Evolutionary conservation across 192 early-diverging fungal species (phyloP).

Genomic region (Podila horticola): DNA sequence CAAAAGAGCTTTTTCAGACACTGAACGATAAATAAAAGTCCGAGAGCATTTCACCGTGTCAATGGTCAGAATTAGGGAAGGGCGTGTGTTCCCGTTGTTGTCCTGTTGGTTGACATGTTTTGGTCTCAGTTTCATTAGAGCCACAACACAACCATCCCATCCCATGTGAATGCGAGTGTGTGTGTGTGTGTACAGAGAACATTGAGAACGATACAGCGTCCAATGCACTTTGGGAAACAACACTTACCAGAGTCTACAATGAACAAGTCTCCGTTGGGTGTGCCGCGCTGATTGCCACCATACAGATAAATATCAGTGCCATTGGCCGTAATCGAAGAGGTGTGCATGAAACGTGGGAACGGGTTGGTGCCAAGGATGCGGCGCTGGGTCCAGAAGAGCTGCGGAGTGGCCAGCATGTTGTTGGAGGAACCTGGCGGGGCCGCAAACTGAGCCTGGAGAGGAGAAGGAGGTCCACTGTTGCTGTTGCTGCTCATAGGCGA

Average conservation of each 20-base stretch:
- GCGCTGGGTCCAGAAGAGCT: slow-evolving; percentile 45
- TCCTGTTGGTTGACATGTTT: neutral
- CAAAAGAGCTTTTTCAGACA: neutral
- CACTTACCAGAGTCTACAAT: slow-evolving; percentile 48
- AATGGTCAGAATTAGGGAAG: neutral
- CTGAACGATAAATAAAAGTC: neutral
- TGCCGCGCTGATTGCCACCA: slow-evolving; percentile 42
- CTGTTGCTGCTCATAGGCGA: neutral
- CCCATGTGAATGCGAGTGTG: no score
- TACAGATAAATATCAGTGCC: slow-evolving; percentile 46
- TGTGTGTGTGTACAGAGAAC: no score
- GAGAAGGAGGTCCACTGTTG: slow-evolving; percentile 19
- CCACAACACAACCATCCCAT: neutral
- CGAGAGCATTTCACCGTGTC: slow-evolving; percentile 1
- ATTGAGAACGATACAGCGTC: no score
- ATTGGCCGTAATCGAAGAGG: slow-evolving; percentile 26
- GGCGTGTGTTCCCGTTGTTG: neutral
- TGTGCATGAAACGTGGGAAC: slow-evolving; percentile 43
- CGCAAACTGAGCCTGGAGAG: neutral
- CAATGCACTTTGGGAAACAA: no score
- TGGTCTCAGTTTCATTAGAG: neutral
- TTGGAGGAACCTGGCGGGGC: slow-evolving; percentile 5
- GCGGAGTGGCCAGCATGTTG: slow-evolving; percentile 24
- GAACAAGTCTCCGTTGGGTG: slow-evolving; percentile 41
- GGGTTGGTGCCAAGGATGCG: slow-evolving; percentile 47